phyloP scores from a whole-genome alignment of 371 early-diverging fungal genomes.

The Actinomucor elegans region DNA sequence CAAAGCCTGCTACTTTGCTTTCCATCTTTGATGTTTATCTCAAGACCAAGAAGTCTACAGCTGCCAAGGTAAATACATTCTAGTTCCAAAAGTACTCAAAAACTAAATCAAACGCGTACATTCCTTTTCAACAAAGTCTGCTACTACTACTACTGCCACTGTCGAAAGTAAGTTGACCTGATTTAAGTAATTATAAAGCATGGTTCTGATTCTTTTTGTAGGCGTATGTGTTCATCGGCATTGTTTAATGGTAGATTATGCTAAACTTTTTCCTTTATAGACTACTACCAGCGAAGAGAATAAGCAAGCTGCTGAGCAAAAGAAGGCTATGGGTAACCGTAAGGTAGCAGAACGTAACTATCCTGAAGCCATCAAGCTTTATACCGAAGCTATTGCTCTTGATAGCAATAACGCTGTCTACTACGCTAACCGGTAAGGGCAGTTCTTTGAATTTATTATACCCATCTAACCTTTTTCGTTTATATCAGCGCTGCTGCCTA shows the following conservation, averaged over 20 bases:
- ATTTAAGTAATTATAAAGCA: constrained; percentile 7
- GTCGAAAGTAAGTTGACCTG: constrained; percentile 22
- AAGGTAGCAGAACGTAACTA: constrained; percentile 81
- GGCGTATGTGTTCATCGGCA: constrained; percentile 2
- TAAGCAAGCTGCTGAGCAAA: constrained; percentile 81
- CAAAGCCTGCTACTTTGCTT: constrained; percentile 80
- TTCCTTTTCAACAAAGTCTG: not conserved
- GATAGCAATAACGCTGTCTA: constrained; percentile 87
- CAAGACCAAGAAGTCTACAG: constrained; percentile 73
- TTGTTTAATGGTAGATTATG: not conserved
- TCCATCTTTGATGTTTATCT: constrained; percentile 91
- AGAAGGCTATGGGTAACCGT: constrained; percentile 86
- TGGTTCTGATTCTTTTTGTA: constrained; percentile 2
- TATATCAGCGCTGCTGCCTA: constrained; percentile 88
- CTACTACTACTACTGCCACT: constrained; percentile 5
- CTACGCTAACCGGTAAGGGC: constrained; percentile 91
- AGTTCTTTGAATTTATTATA: not conserved
- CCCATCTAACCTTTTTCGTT: no score
- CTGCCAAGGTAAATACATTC: constrained; percentile 15
- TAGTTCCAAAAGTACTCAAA: not conserved
- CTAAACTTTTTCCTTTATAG: not conserved
- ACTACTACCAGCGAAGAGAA: constrained; percentile 47
- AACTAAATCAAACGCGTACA: not conserved
- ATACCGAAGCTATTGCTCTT: constrained; percentile 88
- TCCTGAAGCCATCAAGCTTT: constrained; percentile 82